Base-by-base conservation (phyloP, 768 basidiomycete genomes). In the Kwoniella sp. region DNA sequence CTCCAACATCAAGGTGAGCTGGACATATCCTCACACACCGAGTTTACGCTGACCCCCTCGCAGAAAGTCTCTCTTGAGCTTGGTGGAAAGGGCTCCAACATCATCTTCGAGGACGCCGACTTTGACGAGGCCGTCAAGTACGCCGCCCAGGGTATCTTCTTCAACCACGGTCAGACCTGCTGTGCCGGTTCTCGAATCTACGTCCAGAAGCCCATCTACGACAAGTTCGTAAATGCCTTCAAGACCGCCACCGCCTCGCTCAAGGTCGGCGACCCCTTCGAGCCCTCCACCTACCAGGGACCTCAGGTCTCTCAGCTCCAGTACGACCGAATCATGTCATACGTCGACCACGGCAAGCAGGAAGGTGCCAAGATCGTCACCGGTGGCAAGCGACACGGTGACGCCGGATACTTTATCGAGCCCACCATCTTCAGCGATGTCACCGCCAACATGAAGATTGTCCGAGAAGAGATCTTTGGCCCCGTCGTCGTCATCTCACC, bases 391-490 rank as follows among this genome's bases (percentile, higher is more conserved):
- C 45, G 71, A 84, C 75, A 79, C 57, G 86, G 77, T 5, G 86
- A 89, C 6, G 80, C 81, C 53, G 83, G 93, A n/a, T 99, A 80
- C 75, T 99, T 81, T 68, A 84, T 95, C 46, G 84, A 70, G 60
- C 66, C 72, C 26, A 65, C 67, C 33, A 79, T 89, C 61, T 89
- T 88, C 77, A 82, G 84, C 15, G 78, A 87, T 65, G 79, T 80
- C 17, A 79, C 75, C 38, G 78, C 81, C 15, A 80, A 84, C 49
- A 88, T 88, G 85, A 83, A 82, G 75, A 89, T 92, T 57, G 84
- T 84, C 59, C 79, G 81, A 68, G 87, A 89, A 75, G 87, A 92
- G 84, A 95, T 95, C 61, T 98, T 98, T 72, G 93, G 93, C 8
- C 93, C 93, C 23, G 92, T 98, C 2, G 80, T 92, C 49, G 85